phyloP scores from a whole-genome alignment of 1,284 basidiomycete genomes.

The Rhodotorula sp. region DNA sequence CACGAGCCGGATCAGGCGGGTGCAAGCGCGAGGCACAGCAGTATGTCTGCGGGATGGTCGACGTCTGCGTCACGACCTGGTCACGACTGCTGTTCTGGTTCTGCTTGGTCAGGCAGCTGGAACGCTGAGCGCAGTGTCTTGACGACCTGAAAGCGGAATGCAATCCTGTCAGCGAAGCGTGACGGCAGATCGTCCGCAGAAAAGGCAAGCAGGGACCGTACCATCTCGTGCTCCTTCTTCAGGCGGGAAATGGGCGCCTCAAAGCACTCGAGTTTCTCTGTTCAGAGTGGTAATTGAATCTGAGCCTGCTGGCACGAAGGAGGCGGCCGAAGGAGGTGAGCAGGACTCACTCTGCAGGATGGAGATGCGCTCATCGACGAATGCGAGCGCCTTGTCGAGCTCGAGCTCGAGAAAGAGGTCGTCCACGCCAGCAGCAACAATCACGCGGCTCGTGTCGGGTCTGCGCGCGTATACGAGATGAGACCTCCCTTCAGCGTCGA shows the following conservation, averaged over 20 bases:
- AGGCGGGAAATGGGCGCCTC: conserved; percentile 10
- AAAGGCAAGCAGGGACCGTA: not conserved
- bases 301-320: too few species aligned
- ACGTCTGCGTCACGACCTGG: not conserved
- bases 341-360: conserved; percentile 17
- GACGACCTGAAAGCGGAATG: conserved; percentile 7
- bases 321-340: too few species aligned
- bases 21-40: too few species aligned
- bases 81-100: too few species aligned
- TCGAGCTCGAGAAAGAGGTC: conserved; percentile 30
- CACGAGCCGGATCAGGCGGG: too few species aligned
- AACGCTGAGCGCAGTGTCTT: conserved; percentile 20
- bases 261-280: conserved; percentile 1
- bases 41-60: not conserved
- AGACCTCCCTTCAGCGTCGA: not conserved
- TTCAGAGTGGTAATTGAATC: too few species aligned
- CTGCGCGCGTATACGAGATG: not conserved
- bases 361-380: conserved; percentile 11
- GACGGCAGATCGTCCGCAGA: too few species aligned
- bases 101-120: conserved; percentile 6
- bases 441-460: conserved; percentile 12
- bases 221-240: conserved; percentile 20
- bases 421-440: conserved; percentile 14
- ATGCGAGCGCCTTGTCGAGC: conserved; percentile 11
- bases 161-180: too few species aligned